A percentile compares a stretch with the other conserved stretches of the same genome.
These are phyloP conservation scores for Dendryphion nanum DNA, from an alignment of 2,329 filamentous ascomycete genomes.

Conservation along the genomic window DNA sequence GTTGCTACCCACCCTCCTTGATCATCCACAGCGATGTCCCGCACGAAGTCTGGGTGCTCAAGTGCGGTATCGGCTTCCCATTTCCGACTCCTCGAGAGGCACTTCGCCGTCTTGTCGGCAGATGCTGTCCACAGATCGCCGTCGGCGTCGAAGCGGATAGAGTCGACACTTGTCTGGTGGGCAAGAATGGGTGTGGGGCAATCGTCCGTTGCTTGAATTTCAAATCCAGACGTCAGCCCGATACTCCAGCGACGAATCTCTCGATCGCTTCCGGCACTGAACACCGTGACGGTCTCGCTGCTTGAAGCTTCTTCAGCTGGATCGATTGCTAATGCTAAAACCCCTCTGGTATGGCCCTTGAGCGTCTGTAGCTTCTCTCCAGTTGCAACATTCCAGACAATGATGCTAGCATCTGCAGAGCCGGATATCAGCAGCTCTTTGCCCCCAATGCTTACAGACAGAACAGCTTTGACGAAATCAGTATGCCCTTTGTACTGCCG, in stretches of 20 bases:
- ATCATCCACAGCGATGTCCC: conserved; percentile 69
- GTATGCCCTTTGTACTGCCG: conserved; percentile 71
- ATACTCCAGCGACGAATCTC: conserved; percentile 75
- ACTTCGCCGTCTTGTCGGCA: conserved; percentile 84
- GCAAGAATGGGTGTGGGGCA: conserved; percentile 62
- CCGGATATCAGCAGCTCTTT: conserved; percentile 55
- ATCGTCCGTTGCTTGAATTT: conserved; percentile 24
- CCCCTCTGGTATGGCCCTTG: conserved; percentile 73
- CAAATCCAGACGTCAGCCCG: conserved; percentile 16
- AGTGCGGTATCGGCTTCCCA: conserved; percentile 74
- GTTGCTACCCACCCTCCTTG: conserved; percentile 79
- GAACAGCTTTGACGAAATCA: conserved; percentile 87
- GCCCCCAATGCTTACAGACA: conserved; percentile 60
- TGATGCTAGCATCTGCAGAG: conserved; percentile 47
- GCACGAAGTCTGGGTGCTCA: conserved; percentile 84
- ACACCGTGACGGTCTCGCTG: conserved; percentile 53
- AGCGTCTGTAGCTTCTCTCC: conserved; percentile 71
- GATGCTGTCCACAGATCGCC: conserved; percentile 90
- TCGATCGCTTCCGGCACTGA: conserved; percentile 66
- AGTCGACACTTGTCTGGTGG: conserved; percentile 91
- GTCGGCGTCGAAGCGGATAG: conserved; percentile 68
- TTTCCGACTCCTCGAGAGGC: conserved; percentile 64
- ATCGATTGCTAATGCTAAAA: conserved; percentile 79
- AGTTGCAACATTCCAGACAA: conserved; percentile 76
- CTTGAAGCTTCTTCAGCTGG: conserved; percentile 41